Evolutionary conservation across 1,284 basidiomycete species (phyloP).

Genomic region (Rhodotorula sp.): DNA sequence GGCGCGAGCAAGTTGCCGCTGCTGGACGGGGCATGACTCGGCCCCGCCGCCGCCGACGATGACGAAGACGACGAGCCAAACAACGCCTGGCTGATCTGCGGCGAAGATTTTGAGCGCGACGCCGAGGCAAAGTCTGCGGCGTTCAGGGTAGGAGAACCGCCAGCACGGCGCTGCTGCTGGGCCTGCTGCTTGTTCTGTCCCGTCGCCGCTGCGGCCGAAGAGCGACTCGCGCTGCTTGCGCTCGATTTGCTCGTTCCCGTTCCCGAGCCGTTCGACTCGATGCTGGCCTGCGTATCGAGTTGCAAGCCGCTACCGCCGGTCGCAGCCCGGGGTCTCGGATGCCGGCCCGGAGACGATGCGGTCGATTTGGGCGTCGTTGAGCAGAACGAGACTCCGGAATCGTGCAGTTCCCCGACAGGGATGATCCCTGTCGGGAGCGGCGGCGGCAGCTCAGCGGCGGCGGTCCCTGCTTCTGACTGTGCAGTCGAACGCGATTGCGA

Average conservation of each 20-base stretch:
- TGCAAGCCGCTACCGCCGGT: neutral
- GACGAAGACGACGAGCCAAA: neutral
- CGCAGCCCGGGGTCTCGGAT: neutral
- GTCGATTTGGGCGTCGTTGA: constrained; percentile 18
- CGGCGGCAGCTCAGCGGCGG: constrained; percentile 16
- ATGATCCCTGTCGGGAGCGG: constrained; percentile 37
- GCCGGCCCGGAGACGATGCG: constrained; percentile 7
- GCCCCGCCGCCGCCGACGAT: neutral
- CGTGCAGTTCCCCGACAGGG: constrained; percentile 37
- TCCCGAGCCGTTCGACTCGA: neutral
- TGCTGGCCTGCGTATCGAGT: neutral
- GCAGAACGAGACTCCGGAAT: constrained; percentile 29
- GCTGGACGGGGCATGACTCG: neutral
- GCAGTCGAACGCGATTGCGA: neutral
- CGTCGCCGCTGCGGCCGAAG: constrained; percentile 1
- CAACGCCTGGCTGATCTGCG: constrained; percentile 19
- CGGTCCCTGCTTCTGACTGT: neutral
- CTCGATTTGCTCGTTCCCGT: constrained; percentile 17
- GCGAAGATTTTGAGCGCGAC: constrained; percentile 32
- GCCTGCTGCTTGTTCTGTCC: no score
- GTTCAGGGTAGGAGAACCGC: neutral
- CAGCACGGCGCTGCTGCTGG: no score
- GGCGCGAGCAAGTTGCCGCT: constrained; percentile 22
- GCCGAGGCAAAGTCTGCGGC: constrained; percentile 13
- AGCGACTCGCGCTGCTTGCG: constrained; percentile 11